A percentile compares a stretch with the other conserved stretches of the same genome.
Evolutionary conservation across 139 green algal genomes (phyloP).

Genomic region (Picochlorum sp.): DNA sequence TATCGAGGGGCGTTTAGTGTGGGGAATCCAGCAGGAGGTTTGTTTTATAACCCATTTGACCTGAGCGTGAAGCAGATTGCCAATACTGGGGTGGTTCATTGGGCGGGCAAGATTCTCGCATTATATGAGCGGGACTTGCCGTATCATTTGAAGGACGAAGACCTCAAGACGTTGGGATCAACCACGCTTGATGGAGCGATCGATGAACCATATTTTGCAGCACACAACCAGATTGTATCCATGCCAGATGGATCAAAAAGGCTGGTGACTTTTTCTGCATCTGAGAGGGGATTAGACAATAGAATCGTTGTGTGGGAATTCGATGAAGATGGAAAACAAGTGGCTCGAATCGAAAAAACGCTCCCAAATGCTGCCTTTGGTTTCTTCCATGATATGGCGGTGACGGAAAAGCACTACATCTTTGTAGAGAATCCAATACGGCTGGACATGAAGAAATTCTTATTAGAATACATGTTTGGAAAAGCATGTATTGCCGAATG

Average conservation of each 20-base stretch:
- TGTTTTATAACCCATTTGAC: slow-evolving; percentile 33
- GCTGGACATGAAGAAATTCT: slow-evolving; percentile 33
- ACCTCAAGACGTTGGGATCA: slow-evolving; percentile 25
- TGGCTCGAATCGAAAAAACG: slow-evolving; percentile 7
- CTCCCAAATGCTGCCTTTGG: slow-evolving; percentile 32
- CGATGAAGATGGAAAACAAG: slow-evolving; percentile 15
- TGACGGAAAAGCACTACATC: slow-evolving; percentile 46
- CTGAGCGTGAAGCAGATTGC: slow-evolving; percentile 28
- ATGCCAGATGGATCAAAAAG: slow-evolving; percentile 26
- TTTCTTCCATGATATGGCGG: slow-evolving; percentile 44
- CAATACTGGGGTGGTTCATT: slow-evolving; percentile 34
- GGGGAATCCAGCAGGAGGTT: slow-evolving; percentile 27
- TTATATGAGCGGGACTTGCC: slow-evolving; percentile 40
- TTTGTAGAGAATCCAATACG: slow-evolving; percentile 39
- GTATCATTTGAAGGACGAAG: slow-evolving; percentile 25
- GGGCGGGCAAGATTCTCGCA: slow-evolving; percentile 28
- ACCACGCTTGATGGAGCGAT: slow-evolving; percentile 13
- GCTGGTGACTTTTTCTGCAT: slow-evolving; percentile 31
- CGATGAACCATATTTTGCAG: slow-evolving; percentile 26
- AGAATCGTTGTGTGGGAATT: slow-evolving; percentile 30
- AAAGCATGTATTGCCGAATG: slow-evolving; percentile 44
- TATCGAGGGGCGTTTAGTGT: slow-evolving; percentile 34
- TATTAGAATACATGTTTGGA: slow-evolving; percentile 33
- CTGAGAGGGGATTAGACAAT: slow-evolving; percentile 12
- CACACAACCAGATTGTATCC: slow-evolving; percentile 11